Percentiles rank a stretch among this genome's conserved stretches.
These are phyloP conservation scores for Mortierella sp. DNA, from an alignment of 371 early-diverging fungal genomes.

Conservation along the genomic window DNA sequence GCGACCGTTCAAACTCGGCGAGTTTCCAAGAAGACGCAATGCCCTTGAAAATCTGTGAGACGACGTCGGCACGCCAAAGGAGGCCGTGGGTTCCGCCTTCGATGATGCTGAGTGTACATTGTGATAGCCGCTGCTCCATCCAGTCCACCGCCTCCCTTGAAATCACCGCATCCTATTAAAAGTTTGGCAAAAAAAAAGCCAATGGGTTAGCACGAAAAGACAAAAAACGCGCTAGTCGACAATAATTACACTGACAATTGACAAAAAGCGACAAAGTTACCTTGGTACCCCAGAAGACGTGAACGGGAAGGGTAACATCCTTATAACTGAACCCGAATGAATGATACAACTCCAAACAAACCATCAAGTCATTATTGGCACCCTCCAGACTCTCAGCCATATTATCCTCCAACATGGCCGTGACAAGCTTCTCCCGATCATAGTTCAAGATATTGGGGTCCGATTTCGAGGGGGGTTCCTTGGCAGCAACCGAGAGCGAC, in stretches of 20 bases:
- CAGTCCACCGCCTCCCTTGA: constrained; percentile 58
- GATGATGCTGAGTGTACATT: constrained; percentile 57
- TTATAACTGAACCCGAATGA: constrained; percentile 56
- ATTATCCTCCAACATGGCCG: constrained; percentile 55
- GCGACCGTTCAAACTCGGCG: constrained; percentile 55
- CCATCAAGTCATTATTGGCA: constrained; percentile 55
- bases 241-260: neutral
- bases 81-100: constrained; percentile 60
- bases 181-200: neutral
- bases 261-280: constrained; percentile 8
- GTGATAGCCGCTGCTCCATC: constrained; percentile 58
- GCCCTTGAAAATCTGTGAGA: constrained; percentile 57
- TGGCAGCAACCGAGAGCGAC: constrained; percentile 50
- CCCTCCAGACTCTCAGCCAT: constrained; percentile 55
- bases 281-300: constrained; percentile 59
- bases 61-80: constrained; percentile 59
- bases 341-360: constrained; percentile 51
- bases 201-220: neutral
- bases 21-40: constrained; percentile 58
- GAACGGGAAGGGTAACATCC: constrained; percentile 57
- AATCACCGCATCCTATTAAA: constrained; percentile 52
- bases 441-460: constrained; percentile 44
- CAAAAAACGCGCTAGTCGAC: neutral
- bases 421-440: constrained; percentile 51
- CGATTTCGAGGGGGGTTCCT: constrained; percentile 41